phyloP scores from a whole-genome alignment of 768 basidiomycete species.

The Tulasnella sp. region DNA sequence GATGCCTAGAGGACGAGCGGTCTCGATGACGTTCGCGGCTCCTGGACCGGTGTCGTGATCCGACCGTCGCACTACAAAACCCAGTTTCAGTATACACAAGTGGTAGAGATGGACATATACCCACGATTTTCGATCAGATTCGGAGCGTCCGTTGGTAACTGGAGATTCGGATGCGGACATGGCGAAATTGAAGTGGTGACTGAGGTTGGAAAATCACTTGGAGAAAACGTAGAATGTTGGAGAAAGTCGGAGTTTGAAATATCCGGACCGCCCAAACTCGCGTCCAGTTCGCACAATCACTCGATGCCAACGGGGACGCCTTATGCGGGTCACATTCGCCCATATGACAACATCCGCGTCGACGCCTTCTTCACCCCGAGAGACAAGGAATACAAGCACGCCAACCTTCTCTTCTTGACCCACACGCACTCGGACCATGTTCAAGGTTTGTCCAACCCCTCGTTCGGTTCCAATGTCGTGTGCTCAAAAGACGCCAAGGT shows the following conservation, averaged over 20 bases:
- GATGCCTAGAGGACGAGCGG: slow-evolving; percentile 41
- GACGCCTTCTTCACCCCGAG: slow-evolving; percentile 56
- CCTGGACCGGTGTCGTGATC: slow-evolving; percentile 60
- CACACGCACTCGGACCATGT: slow-evolving; percentile 90
- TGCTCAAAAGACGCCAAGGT: slow-evolving; percentile 72
- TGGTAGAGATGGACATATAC: not conserved
- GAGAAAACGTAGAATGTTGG: too few species aligned
- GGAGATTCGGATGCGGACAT: slow-evolving; percentile 7
- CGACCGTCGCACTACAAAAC: slow-evolving; percentile 51
- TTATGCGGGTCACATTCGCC: slow-evolving; percentile 58
- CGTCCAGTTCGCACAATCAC: not conserved
- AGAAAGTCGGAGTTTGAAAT: too few species aligned
- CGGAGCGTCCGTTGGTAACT: not conserved
- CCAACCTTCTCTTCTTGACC: slow-evolving; percentile 58
- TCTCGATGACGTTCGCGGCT: slow-evolving; percentile 48
- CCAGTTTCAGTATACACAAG: not conserved
- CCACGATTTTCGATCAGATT: slow-evolving; percentile 12
- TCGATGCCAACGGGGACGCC: slow-evolving; percentile 70
- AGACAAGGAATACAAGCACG: slow-evolving; percentile 25
- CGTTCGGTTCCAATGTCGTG: slow-evolving; percentile 57
- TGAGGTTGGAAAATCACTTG: not conserved
- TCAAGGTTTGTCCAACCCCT: slow-evolving; percentile 57
- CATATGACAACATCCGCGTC: slow-evolving; percentile 68
- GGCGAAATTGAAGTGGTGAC: not conserved
- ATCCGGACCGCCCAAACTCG: too few species aligned